Conservation (phyloP, 2,329 filamentous ascomycete species). For the Cytospora piceicola region DNA sequence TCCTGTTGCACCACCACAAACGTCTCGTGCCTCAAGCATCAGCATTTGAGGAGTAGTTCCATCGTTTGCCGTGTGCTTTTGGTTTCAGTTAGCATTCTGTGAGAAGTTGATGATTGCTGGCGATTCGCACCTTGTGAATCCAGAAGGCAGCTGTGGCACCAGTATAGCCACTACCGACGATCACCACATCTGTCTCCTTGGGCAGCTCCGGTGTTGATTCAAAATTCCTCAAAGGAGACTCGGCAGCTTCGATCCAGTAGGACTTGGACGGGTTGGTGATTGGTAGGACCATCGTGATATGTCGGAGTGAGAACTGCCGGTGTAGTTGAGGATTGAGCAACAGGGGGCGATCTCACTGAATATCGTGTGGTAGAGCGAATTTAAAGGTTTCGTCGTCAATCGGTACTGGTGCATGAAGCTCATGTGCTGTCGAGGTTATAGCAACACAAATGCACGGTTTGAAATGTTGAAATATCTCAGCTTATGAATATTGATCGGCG, state of each 20-base stretch:
- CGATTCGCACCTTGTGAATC: constrained; percentile 32
- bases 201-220: constrained; percentile 29
- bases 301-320: not conserved
- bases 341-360: not conserved
- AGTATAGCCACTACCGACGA: constrained; percentile 35
- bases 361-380: not conserved
- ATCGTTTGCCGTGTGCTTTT: constrained; percentile 30
- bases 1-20: constrained; percentile 34
- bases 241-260: constrained; percentile 32
- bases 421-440: not conserved
- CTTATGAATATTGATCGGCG: not conserved
- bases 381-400: too few relatives aligned
- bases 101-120: not conserved
- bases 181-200: constrained; percentile 32
- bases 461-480: not conserved
- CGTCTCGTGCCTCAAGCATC: constrained; percentile 32
- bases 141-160: constrained; percentile 38
- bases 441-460: not conserved
- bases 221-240: constrained; percentile 26
- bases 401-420: too few relatives aligned
- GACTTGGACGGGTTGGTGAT: constrained; percentile 30
- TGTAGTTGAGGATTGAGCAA: not conserved
- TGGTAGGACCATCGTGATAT: constrained; percentile 31
- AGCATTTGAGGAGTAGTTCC: constrained; percentile 30
- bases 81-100: not conserved